A percentile compares a stretch with the other conserved stretches of the same genome.
These are phyloP conservation scores for Eucalyptus grandis DNA, from an alignment of 345 rosid genomes.

Conservation along the genomic window DNA sequence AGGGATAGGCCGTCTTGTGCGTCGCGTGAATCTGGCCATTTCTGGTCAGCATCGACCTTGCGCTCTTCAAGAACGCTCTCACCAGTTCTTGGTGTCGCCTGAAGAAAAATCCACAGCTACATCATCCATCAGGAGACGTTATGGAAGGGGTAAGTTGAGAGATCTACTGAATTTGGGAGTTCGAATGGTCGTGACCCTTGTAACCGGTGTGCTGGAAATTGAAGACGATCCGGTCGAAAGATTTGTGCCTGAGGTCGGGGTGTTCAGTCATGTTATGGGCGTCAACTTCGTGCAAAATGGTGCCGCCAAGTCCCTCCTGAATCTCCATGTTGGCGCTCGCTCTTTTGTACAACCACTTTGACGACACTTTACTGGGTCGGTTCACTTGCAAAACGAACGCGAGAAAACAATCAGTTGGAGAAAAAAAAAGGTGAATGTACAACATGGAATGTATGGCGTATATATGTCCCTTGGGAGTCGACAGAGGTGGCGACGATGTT, in stretches of 20 bases:
- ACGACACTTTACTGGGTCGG: not conserved
- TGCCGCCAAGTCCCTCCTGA: constrained; percentile 2
- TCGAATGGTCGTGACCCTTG: not conserved
- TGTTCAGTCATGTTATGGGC: constrained; percentile 4
- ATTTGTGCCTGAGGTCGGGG: not conserved
- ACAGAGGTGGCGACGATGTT: constrained; percentile 38
- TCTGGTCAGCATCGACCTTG: constrained; percentile 13
- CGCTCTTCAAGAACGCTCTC: constrained; percentile 32
- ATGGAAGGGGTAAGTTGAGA: not conserved
- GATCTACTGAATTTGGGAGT: not conserved
- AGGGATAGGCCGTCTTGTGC: constrained; percentile 38
- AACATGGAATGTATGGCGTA: not conserved
- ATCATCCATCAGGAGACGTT: not conserved
- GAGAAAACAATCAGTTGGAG: not conserved
- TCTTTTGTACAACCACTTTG: not conserved
- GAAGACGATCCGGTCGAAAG: constrained; percentile 9
- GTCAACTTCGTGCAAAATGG: constrained; percentile 9
- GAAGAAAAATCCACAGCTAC: not conserved
- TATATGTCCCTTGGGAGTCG: constrained; percentile 10
- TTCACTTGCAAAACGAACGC: not conserved
- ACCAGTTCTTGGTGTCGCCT: constrained; percentile 24
- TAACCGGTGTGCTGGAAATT: constrained; percentile 21
- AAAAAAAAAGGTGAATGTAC: not conserved
- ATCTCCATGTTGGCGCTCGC: not conserved
- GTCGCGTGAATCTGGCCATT: constrained; percentile 43